phyloP scores from a whole-genome alignment of 2,329 filamentous ascomycete genomes.

The Aspergillus candidus region DNA sequence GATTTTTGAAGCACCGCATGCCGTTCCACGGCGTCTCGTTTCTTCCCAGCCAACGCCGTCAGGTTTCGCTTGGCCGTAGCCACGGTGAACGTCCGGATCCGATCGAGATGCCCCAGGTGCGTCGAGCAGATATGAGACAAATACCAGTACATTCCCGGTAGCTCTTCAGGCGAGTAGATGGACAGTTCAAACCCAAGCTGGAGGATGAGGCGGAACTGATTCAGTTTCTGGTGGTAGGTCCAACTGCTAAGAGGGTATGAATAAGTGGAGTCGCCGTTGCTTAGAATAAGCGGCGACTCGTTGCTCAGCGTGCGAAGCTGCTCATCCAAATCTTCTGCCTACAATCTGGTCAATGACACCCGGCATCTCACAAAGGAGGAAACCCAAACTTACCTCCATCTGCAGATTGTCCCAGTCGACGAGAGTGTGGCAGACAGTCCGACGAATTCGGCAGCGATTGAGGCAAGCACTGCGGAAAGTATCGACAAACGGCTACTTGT shows the following conservation, averaged over 20 bases:
- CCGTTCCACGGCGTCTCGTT: slow-evolving; percentile 16
- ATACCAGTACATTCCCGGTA: slow-evolving; percentile 88
- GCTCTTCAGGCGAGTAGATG: slow-evolving; percentile 79
- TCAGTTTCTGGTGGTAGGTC: slow-evolving; percentile 86
- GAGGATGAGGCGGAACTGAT: slow-evolving; percentile 77
- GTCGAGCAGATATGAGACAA: slow-evolving; percentile 67
- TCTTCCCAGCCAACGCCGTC: slow-evolving; percentile 10
- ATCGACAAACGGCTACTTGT: slow-evolving; percentile 67
- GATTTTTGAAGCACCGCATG: slow-evolving; percentile 33
- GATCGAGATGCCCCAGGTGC: slow-evolving; percentile 62
- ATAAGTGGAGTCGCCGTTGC: slow-evolving; percentile 52
- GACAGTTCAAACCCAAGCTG: slow-evolving; percentile 93
- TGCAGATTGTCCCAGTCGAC: slow-evolving; percentile 80
- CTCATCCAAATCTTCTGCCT: slow-evolving; percentile 64
- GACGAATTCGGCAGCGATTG: slow-evolving; percentile 82
- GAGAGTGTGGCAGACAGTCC: slow-evolving; percentile 79
- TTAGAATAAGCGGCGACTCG: slow-evolving; percentile 54
- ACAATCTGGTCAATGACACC: slow-evolving; percentile 6
- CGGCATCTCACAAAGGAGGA: background rate
- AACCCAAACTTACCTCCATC: slow-evolving; percentile 52
- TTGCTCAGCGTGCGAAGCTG: slow-evolving; percentile 56
- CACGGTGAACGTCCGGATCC: slow-evolving; percentile 62
- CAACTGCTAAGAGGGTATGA: slow-evolving; percentile 76
- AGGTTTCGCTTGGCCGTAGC: slow-evolving; percentile 25
- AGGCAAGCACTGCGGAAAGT: slow-evolving; percentile 79